Percentiles rank a stretch among this genome's conserved stretches.
Conservation (phyloP, 2,329 filamentous ascomycete genomes). For the Aspergillus persii region DNA sequence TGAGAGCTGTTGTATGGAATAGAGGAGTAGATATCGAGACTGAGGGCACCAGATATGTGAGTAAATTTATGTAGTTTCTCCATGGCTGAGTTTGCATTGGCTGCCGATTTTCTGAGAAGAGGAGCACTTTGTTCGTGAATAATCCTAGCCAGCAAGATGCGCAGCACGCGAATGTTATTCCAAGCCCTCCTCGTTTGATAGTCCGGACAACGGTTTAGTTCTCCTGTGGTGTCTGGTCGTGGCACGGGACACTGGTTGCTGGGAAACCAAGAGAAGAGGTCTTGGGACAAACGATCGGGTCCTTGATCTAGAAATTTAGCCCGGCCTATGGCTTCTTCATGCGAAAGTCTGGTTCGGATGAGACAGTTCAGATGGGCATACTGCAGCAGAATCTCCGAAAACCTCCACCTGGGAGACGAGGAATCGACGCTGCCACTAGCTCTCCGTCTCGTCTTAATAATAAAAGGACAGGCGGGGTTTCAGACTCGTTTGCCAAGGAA, state of each 20-base stretch:
- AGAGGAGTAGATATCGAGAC: not conserved
- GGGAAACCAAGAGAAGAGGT: not conserved
- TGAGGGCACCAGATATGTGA: not conserved
- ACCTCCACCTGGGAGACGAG: conserved; percentile 3
- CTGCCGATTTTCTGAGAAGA: not conserved
- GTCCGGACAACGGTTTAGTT: not conserved
- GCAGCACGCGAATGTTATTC: conserved; percentile 5
- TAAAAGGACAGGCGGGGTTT: not conserved
- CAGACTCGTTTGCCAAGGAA: conserved; percentile 2
- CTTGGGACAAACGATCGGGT: not conserved
- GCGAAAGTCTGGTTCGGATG: not conserved
- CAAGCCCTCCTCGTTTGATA: not conserved
- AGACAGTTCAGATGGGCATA: not conserved
- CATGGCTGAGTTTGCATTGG: not conserved
- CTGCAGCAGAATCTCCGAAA: conserved; percentile 1
- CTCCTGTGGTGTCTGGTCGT: not conserved
- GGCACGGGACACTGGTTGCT: not conserved
- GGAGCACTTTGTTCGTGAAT: not conserved
- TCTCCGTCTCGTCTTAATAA: not conserved
- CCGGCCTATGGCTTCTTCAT: not conserved
- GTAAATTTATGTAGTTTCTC: not conserved
- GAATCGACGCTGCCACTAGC: not conserved
- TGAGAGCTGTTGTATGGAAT: not conserved
- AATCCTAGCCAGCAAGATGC: not conserved
- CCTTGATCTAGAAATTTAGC: not conserved